A percentile compares a stretch with the other conserved stretches of the same genome.
Conservation (phyloP, 2,329 filamentous ascomycete species). For the Bimuria novae-zelandiae region DNA sequence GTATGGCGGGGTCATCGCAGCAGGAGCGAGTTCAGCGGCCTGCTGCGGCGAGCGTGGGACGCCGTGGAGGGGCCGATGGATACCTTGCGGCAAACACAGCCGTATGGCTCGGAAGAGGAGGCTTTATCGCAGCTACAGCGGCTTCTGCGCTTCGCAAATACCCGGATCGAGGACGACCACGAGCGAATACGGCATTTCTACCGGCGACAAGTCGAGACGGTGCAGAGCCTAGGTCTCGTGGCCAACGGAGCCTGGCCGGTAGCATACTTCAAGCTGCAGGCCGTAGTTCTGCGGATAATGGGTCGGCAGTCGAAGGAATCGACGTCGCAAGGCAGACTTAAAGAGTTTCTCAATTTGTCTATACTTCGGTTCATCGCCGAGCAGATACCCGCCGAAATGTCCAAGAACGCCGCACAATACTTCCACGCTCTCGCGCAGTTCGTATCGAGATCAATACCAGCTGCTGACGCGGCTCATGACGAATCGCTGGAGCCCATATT, state of each 20-base stretch:
- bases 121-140: constrained; percentile 48
- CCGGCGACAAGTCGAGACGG: constrained; percentile 41
- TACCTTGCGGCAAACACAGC: constrained; percentile 10
- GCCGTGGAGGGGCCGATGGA: constrained; percentile 28
- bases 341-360: constrained; percentile 16
- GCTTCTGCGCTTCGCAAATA: constrained; percentile 51
- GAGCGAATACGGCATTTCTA: constrained; percentile 48
- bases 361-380: constrained; percentile 37
- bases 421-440: constrained; percentile 38
- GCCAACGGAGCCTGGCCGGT: constrained; percentile 45
- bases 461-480: constrained; percentile 2
- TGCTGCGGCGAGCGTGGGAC: constrained; percentile 51
- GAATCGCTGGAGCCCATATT: constrained; percentile 21
- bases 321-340: constrained; percentile 17
- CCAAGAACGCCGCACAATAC: constrained; percentile 36
- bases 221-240: constrained; percentile 26
- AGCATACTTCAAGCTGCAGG: constrained; percentile 49
- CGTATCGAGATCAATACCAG: constrained; percentile 20
- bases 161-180: constrained; percentile 45
- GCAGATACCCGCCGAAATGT: constrained; percentile 41
- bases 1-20: constrained; percentile 78
- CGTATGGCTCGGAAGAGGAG: constrained; percentile 46
- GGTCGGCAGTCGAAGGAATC: constrained; percentile 25
- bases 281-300: constrained; percentile 43
- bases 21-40: constrained; percentile 62